Conservation (phyloP, 176 grass and related monocot genomes). For the Eleusine indica region DNA sequence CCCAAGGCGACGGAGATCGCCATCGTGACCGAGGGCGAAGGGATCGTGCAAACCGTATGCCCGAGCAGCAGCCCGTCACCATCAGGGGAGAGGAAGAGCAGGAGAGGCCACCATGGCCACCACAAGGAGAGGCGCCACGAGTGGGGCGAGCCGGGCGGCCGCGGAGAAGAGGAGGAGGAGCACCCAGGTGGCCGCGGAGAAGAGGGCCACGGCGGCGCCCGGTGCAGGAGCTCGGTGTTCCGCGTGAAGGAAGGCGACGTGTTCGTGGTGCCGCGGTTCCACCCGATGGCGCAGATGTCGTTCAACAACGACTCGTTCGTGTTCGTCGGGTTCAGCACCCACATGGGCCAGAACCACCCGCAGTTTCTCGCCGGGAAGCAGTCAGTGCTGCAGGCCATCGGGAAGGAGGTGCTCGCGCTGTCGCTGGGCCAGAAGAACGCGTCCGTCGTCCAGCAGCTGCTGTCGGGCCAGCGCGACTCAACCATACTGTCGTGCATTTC, state of each 20-base stretch:
- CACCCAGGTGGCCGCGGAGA: neutral
- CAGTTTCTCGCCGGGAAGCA: slow-evolving; percentile 74
- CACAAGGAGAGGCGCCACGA: neutral
- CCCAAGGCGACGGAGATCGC: slow-evolving; percentile 83
- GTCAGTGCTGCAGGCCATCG: slow-evolving; percentile 60
- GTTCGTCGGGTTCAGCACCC: slow-evolving; percentile 87
- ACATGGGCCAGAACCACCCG: slow-evolving; percentile 67
- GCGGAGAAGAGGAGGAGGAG: neutral
- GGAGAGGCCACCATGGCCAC: neutral
- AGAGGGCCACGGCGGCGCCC: neutral
- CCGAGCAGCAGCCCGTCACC: slow-evolving; percentile 46
- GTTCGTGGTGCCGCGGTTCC: slow-evolving; percentile 70
- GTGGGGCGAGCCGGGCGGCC: neutral
- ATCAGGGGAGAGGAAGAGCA: slow-evolving; percentile 6
- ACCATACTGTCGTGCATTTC: slow-evolving; percentile 79
- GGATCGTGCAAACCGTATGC: slow-evolving; percentile 78
- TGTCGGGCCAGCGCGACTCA: slow-evolving; percentile 51
- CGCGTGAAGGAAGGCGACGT: slow-evolving; percentile 76
- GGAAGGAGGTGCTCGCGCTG: slow-evolving; percentile 51
- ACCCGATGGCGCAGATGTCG: slow-evolving; percentile 88
- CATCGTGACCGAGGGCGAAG: slow-evolving; percentile 57
- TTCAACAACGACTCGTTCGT: slow-evolving; percentile 86
- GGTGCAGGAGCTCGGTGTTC: slow-evolving; percentile 58
- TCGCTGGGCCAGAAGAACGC: slow-evolving; percentile 58
- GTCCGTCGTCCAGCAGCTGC: slow-evolving; percentile 45